Evolutionary conservation across 164 flowering plant genomes (phyloP).

Genomic region (Amborella trichopoda): DNA sequence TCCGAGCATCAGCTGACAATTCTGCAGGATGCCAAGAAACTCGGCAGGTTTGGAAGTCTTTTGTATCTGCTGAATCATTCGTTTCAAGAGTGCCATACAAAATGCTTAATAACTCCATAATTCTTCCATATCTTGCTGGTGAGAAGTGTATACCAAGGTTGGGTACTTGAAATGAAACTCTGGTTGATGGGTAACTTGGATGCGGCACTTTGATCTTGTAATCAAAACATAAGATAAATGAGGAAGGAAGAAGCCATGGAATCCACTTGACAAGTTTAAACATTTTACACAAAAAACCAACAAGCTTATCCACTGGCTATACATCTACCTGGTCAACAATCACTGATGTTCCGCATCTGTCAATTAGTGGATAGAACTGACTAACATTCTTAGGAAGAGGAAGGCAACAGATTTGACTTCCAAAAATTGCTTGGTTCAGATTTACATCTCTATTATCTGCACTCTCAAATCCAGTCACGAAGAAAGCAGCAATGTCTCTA

Average conservation of each 20-base stretch:
- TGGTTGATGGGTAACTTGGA: conserved; percentile 81
- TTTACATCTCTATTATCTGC: conserved; percentile 16
- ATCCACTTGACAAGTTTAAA: not conserved
- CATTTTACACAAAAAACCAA: not conserved
- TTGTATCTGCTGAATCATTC: conserved; percentile 21
- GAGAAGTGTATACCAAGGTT: conserved; percentile 87
- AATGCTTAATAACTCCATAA: conserved; percentile 60
- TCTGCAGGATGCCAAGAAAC: conserved; percentile 71
- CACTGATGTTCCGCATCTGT: conserved; percentile 86
- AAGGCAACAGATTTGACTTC: conserved; percentile 14
- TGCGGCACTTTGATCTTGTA: conserved; percentile 78
- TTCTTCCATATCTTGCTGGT: conserved; percentile 59
- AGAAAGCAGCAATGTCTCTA: conserved; percentile 92
- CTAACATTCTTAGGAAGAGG: conserved; percentile 23
- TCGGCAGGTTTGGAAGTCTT: conserved; percentile 24
- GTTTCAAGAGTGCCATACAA: conserved; percentile 36
- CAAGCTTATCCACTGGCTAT: too few species aligned
- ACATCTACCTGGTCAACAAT: conserved; percentile 83
- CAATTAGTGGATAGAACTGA: conserved; percentile 53
- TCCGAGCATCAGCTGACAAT: conserved; percentile 58
- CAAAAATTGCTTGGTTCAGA: conserved; percentile 16
- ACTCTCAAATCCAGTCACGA: conserved; percentile 35
- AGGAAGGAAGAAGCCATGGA: not conserved
- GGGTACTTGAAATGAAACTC: conserved; percentile 88
- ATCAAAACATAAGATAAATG: not conserved